phyloP scores from a whole-genome alignment of 1,284 basidiomycete species.

The Gymnopus androsaceus region DNA sequence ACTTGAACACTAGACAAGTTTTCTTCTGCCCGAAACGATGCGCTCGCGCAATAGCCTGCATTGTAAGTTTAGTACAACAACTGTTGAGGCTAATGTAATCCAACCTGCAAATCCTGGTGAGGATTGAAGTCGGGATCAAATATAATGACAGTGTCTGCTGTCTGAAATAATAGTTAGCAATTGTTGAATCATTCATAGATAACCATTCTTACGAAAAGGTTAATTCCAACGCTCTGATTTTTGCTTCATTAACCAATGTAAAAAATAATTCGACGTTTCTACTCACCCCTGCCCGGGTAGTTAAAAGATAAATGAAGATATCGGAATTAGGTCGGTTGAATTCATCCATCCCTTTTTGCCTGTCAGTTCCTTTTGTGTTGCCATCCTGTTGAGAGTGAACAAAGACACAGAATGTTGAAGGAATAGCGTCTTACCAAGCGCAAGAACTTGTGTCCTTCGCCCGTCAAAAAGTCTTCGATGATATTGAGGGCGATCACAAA shows the following conservation, averaged over 20 bases:
- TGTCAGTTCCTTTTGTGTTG: conserved; percentile 80
- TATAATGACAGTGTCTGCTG: conserved; percentile 90
- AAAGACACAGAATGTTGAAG: conserved; percentile 12
- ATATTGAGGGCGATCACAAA: conserved; percentile 91
- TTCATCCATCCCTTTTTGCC: conserved; percentile 93
- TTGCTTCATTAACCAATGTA: conserved; percentile 11
- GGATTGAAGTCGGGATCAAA: conserved; percentile 95
- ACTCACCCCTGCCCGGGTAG: conserved; percentile 90
- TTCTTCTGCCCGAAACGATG: conserved; percentile 85
- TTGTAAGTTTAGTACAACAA: not conserved
- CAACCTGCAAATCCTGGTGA: conserved; percentile 82
- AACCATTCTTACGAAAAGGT: conserved; percentile 55
- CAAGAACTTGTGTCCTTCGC: conserved; percentile 88
- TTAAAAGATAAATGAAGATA: conserved; percentile 87
- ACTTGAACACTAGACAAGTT: conserved; percentile 85
- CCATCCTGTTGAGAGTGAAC: conserved; percentile 70
- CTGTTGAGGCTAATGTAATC: conserved; percentile 9
- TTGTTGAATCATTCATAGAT: not conserved
- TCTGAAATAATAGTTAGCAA: conserved; percentile 34
- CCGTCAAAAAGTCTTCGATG: conserved; percentile 90
- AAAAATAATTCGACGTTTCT: not conserved
- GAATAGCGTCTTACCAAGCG: conserved; percentile 61
- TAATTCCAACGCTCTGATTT: conserved; percentile 79
- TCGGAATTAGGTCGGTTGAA: conserved; percentile 90
- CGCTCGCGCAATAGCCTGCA: conserved; percentile 84